These are phyloP conservation scores for Aspergillus nomiae DNA, from an alignment of 2,329 filamentous ascomycete species.

Conservation along the genomic window DNA sequence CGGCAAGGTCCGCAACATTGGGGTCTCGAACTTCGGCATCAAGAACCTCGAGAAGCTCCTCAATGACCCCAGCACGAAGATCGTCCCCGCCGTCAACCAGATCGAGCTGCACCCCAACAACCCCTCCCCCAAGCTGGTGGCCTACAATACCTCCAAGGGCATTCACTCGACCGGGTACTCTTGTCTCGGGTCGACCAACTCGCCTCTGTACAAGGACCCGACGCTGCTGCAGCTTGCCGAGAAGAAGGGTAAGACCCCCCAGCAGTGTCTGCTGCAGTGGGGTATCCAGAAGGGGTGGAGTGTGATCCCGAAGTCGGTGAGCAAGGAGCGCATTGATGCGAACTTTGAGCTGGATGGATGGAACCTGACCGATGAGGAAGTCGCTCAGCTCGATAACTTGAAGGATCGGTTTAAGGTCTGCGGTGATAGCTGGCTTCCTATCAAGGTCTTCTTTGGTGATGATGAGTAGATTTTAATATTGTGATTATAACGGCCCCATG, in stretches of 20 bases:
- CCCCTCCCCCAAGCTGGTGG: conserved; percentile 62
- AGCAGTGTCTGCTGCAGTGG: conserved; percentile 66
- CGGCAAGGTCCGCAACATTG: conserved; percentile 74
- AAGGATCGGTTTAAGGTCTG: conserved; percentile 82
- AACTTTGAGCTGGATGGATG: conserved; percentile 79
- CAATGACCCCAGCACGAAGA: conserved; percentile 60
- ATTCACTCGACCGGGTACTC: conserved; percentile 61
- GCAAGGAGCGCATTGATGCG: conserved; percentile 68
- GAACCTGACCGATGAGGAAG: conserved; percentile 71
- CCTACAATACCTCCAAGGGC: conserved; percentile 54
- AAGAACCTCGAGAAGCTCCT: conserved; percentile 77
- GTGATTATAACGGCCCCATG: conserved; percentile 21
- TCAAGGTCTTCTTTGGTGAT: conserved; percentile 81
- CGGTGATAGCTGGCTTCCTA: conserved; percentile 68
- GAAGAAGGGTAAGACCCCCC: conserved; percentile 58
- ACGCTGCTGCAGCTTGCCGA: conserved; percentile 55
- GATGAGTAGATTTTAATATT: conserved; percentile 62
- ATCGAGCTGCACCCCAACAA: conserved; percentile 65
- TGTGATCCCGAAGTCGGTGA: conserved; percentile 85
- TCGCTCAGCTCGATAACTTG: conserved; percentile 67
- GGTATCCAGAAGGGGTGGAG: conserved; percentile 78
- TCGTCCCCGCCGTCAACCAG: conserved; percentile 56
- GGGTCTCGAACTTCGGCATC: conserved; percentile 84
- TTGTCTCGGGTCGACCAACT: conserved; percentile 58
- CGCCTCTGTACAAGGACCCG: conserved; percentile 56